A percentile compares a stretch with the other conserved stretches of the same genome.
phyloP scores from a whole-genome alignment of 2,329 filamentous ascomycete genomes.

The Calonectria leucothoes region DNA sequence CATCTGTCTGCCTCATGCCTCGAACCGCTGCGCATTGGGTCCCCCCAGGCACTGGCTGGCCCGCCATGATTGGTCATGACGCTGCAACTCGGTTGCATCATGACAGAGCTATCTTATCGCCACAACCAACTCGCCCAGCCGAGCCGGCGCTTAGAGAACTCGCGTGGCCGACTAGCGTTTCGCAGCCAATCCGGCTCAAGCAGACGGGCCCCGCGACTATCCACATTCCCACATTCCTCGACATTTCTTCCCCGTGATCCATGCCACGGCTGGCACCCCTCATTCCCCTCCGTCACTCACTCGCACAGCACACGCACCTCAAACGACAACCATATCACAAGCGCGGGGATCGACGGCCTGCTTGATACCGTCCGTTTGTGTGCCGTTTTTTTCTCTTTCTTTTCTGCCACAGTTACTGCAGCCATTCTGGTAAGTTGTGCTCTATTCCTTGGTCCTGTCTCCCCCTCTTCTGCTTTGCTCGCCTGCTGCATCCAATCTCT shows the following conservation, averaged over 20 bases:
- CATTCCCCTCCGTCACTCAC: constrained; percentile 6
- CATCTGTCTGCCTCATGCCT: background rate
- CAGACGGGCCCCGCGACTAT: background rate
- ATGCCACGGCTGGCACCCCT: background rate
- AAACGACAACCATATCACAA: background rate
- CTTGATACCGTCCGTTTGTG: background rate
- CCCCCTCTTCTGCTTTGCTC: background rate
- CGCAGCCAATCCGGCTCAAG: constrained; percentile 9
- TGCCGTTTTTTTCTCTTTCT: background rate
- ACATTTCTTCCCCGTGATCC: constrained; percentile 13
- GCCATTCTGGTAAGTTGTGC: background rate
- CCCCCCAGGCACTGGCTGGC: background rate
- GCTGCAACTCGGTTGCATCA: background rate
- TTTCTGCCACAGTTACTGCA: background rate
- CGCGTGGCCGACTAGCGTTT: background rate
- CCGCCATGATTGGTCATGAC: background rate
- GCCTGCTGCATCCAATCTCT: background rate
- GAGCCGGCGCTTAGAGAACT: background rate
- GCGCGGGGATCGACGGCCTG: constrained; percentile 5
- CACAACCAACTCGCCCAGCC: background rate
- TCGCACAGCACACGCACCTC: background rate
- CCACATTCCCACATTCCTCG: constrained; percentile 2
- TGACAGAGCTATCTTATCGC: background rate
- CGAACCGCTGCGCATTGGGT: background rate
- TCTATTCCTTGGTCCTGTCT: background rate